These are phyloP conservation scores for Trichocladium uniseriatum DNA, from an alignment of 495 filamentous ascomycete species.

Conservation along the genomic window DNA sequence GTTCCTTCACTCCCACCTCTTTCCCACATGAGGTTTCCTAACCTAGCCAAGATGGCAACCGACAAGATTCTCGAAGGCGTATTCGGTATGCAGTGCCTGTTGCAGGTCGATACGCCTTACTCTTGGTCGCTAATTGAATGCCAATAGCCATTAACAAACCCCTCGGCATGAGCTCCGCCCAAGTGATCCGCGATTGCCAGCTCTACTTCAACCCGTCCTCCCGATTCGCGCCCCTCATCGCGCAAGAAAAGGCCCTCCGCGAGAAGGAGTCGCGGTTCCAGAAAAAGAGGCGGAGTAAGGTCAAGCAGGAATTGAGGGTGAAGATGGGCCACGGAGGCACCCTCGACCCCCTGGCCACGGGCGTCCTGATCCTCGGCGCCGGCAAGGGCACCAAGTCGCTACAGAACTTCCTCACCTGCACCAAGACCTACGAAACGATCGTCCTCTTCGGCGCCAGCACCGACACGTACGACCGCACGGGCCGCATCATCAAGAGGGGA, in stretches of 20 bases:
- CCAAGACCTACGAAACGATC: slow-evolving; percentile 84
- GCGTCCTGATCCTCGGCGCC: slow-evolving; percentile 80
- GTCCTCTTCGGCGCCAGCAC: slow-evolving; percentile 87
- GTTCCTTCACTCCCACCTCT: background rate
- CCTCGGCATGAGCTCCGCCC: slow-evolving; percentile 68
- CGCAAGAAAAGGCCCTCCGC: slow-evolving; percentile 44
- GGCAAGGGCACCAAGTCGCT: slow-evolving; percentile 82
- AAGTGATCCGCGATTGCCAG: slow-evolving; percentile 79
- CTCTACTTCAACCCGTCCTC: slow-evolving; percentile 68
- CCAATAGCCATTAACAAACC: slow-evolving; percentile 84
- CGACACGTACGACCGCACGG: slow-evolving; percentile 80
- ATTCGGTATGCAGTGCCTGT: slow-evolving; percentile 45
- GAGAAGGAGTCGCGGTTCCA: slow-evolving; percentile 45
- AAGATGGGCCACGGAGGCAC: slow-evolving; percentile 98
- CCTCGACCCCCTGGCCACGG: slow-evolving; percentile 86
- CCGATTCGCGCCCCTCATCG: slow-evolving; percentile 65
- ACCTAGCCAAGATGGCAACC: slow-evolving; percentile 41
- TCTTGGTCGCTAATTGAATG: background rate
- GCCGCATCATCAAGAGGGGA: slow-evolving; percentile 66
- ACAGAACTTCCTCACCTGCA: slow-evolving; percentile 68
- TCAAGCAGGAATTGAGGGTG: slow-evolving; percentile 53
- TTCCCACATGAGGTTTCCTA: slow-evolving; percentile 18
- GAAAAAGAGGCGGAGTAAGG: slow-evolving; percentile 41
- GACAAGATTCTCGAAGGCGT: slow-evolving; percentile 63
- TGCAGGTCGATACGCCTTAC: background rate